Percentiles rank a stretch among this genome's conserved stretches.
Evolutionary conservation across 352 stramenopile genomes (phyloP).

Genomic region (Globisporangium alternatum): DNA sequence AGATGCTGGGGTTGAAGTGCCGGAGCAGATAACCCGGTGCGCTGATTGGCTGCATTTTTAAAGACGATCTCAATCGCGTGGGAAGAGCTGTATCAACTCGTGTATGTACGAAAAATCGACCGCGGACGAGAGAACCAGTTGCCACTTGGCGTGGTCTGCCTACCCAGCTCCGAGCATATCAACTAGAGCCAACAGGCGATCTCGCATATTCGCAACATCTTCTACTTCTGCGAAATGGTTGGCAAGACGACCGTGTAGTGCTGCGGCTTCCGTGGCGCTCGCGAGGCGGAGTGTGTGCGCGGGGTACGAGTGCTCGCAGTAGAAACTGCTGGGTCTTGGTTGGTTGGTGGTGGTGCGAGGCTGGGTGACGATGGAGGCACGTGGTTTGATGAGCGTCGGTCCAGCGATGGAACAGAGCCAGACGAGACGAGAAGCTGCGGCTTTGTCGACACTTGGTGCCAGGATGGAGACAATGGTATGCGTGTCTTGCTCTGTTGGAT

Average conservation of each 20-base stretch:
- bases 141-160: too few relatives aligned
- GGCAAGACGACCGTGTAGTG: constrained; percentile 29
- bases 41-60: constrained; percentile 18
- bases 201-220: not conserved
- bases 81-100: not conserved
- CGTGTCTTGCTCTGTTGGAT: constrained; percentile 1
- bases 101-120: not conserved
- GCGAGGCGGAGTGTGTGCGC: not conserved
- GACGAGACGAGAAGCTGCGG: constrained; percentile 39
- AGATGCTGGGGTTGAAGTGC: constrained; percentile 11
- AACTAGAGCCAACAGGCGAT: not conserved
- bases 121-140: too few relatives aligned
- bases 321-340: too few relatives aligned
- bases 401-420: constrained; percentile 5
- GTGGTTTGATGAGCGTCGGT: too few relatives aligned
- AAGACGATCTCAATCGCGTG: not conserved
- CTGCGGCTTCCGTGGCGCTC: constrained; percentile 12
- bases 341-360: not conserved
- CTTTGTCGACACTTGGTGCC: constrained; percentile 51
- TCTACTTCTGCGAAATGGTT: constrained; percentile 21
- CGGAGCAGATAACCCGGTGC: not conserved
- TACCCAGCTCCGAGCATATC: not conserved
- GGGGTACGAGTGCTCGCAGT: not conserved
- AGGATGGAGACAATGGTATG: constrained; percentile 10
- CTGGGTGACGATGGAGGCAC: too few relatives aligned